Percentiles rank a stretch among this genome's conserved stretches.
Conservation (phyloP, 2,329 filamentous ascomycete genomes). For the Pseudogymnoascus sp. region DNA sequence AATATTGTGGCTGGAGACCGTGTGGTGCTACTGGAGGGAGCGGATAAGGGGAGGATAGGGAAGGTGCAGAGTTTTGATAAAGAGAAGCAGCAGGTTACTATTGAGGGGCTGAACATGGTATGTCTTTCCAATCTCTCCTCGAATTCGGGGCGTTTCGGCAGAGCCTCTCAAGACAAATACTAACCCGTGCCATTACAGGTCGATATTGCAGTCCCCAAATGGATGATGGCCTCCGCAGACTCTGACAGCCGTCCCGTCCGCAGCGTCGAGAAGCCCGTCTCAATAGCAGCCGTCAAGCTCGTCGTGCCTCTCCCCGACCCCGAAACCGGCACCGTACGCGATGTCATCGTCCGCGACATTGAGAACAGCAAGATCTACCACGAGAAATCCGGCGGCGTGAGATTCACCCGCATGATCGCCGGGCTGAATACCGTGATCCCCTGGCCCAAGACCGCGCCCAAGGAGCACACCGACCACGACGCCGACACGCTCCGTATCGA, state of each 20-base stretch:
- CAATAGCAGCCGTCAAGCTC: slow-evolving; percentile 68
- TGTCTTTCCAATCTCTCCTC: slow-evolving; percentile 21
- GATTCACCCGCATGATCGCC: slow-evolving; percentile 54
- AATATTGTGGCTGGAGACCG: slow-evolving; percentile 64
- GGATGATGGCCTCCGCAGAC: slow-evolving; percentile 32
- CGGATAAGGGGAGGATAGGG: slow-evolving; percentile 77
- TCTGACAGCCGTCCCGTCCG: slow-evolving; percentile 34
- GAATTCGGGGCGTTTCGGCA: background rate
- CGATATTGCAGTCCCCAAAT: slow-evolving; percentile 35
- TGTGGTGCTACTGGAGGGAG: slow-evolving; percentile 71
- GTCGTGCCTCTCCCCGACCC: slow-evolving; percentile 67
- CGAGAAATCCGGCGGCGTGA: slow-evolving; percentile 42
- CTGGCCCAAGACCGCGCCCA: slow-evolving; percentile 56
- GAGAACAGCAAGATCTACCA: slow-evolving; percentile 42
- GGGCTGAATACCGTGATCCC: slow-evolving; percentile 67
- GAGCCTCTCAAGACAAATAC: background rate
- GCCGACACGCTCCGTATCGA: slow-evolving; percentile 68
- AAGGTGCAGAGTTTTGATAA: slow-evolving; percentile 51
- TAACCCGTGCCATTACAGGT: slow-evolving; percentile 25
- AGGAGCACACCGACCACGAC: slow-evolving; percentile 45
- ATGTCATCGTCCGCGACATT: slow-evolving; percentile 71
- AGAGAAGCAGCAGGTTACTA: slow-evolving; percentile 47
- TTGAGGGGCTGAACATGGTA: slow-evolving; percentile 59
- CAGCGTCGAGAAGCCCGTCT: slow-evolving; percentile 47
- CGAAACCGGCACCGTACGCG: slow-evolving; percentile 54